Conservation (phyloP, 257 asterid species). For the Phtheirospermum japonicum region DNA sequence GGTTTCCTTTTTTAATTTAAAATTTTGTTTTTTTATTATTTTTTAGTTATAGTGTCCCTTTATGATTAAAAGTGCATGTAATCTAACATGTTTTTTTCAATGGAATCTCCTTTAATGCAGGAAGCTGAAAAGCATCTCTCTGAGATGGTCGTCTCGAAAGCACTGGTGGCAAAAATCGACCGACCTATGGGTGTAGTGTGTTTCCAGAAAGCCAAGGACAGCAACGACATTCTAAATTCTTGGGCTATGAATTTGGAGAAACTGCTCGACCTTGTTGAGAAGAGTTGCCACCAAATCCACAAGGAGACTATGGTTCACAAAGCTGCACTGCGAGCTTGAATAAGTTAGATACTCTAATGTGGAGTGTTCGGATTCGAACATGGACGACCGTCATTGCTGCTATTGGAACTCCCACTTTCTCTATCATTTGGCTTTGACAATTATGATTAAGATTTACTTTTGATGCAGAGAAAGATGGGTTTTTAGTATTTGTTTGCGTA, state of each 20-base stretch:
- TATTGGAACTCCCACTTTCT: background rate
- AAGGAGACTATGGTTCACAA: conserved; percentile 97
- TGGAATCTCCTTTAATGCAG: conserved; percentile 32
- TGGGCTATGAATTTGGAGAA: conserved; percentile 95
- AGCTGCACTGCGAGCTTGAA: conserved; percentile 64
- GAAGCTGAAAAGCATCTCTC: conserved; percentile 92
- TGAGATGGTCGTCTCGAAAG: conserved; percentile 94
- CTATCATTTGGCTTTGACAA: too few relatives aligned
- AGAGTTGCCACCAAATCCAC: conserved; percentile 99
- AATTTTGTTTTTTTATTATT: too few relatives aligned
- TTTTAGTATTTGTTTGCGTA: too few relatives aligned
- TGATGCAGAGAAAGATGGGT: too few relatives aligned
- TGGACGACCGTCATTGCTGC: background rate
- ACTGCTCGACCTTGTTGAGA: conserved; percentile 97
- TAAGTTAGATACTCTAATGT: background rate
- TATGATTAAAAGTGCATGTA: too few relatives aligned
- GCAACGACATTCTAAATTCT: conserved; percentile 84
- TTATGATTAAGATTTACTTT: too few relatives aligned
- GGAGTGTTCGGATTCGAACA: background rate
- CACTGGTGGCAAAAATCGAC: conserved; percentile 82
- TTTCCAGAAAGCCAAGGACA: conserved; percentile 79
- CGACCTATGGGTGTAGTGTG: conserved; percentile 75
- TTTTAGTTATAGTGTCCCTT: too few relatives aligned
- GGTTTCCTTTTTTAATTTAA: too few relatives aligned
- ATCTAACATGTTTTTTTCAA: background rate